Base-by-base conservation (phyloP, 257 asterid species). In the Capsicum pubescens region DNA sequence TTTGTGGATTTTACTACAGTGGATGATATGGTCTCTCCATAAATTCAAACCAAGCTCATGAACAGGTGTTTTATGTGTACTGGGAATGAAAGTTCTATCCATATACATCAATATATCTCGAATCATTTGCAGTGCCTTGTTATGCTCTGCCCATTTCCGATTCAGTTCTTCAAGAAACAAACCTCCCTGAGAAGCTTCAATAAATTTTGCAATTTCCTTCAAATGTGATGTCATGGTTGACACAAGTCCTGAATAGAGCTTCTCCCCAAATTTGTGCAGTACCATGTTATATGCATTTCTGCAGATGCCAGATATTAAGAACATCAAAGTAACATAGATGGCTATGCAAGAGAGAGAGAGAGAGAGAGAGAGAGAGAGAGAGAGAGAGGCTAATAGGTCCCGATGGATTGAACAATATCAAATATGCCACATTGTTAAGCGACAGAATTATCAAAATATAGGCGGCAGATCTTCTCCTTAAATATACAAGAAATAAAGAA, bases 231-330 rank as follows among this genome's bases (percentile, higher is more conserved):
- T 87, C 89, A 87, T 84, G 57, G 89, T 87, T 21, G 86, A 82
- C 63, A 87, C 89, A 50, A 87, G 89, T 39, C 89, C 89, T n/a
- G 87, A 77, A 83, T 87, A 87, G 14, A 87, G 86, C 71, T 78
- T 87, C 81, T 87, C 89, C 60, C 89, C 89, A 79, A 83, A 87
- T 79, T 87, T 87, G 81, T 87, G 89, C 63, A 87, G 84, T n/a
- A 87, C 87, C 89, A 87, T 87, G 68, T 87, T 87, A 61, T 87
- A 87, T 61, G 89, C 89, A 84, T 84, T 87, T 82, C 89, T 87
- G 89, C 69, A 68, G 13, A 54, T 54, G 36, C 36, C 80, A 82
- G 11, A 58, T 42, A 66, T 10, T 63, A 61, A 82, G 80, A 58
- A 46, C 71, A n/a, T 48, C 61, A 52, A 76, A 26, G 63, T 76